Evolutionary conservation across 352 stramenopile genomes (phyloP).

Genomic region (Phytophthora constricta): DNA sequence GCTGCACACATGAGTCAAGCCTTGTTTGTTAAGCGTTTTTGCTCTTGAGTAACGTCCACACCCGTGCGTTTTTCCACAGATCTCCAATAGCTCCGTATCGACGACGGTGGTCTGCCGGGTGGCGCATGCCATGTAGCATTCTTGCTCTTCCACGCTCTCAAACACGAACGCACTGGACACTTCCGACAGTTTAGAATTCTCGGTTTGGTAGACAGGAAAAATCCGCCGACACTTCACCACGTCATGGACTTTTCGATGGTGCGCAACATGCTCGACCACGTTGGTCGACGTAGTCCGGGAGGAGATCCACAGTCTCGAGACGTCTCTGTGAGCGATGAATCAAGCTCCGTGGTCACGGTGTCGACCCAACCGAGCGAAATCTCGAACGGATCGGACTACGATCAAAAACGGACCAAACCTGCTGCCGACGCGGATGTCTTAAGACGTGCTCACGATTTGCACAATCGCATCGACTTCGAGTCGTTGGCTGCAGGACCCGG

Average conservation of each 20-base stretch:
- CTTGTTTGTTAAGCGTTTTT: no score
- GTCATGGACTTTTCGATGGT: slow-evolving; percentile 21
- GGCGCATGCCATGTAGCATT: no score
- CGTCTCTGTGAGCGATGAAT: not conserved
- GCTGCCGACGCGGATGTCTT: slow-evolving; percentile 15
- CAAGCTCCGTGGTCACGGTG: slow-evolving; percentile 1
- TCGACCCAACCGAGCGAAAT: slow-evolving; percentile 6
- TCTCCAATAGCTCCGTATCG: no score
- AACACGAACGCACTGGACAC: not conserved
- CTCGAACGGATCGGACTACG: slow-evolving; percentile 1
- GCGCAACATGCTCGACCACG: slow-evolving; percentile 12
- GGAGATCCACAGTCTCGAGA: not conserved
- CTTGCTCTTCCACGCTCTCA: not conserved
- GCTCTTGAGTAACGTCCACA: no score
- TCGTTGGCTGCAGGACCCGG: slow-evolving; percentile 17
- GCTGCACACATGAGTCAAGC: no score
- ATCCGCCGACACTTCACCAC: no score
- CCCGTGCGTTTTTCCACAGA: no score
- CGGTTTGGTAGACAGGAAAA: no score
- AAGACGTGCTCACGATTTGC: slow-evolving; percentile 13
- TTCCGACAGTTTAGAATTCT: no score
- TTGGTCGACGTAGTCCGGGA: slow-evolving; percentile 5
- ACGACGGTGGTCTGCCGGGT: no score
- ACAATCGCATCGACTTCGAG: slow-evolving; percentile 14
- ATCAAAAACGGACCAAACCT: slow-evolving; percentile 1